Conservation (phyloP, 1,284 basidiomycete species). For the Pyrrhoderma noxium region DNA sequence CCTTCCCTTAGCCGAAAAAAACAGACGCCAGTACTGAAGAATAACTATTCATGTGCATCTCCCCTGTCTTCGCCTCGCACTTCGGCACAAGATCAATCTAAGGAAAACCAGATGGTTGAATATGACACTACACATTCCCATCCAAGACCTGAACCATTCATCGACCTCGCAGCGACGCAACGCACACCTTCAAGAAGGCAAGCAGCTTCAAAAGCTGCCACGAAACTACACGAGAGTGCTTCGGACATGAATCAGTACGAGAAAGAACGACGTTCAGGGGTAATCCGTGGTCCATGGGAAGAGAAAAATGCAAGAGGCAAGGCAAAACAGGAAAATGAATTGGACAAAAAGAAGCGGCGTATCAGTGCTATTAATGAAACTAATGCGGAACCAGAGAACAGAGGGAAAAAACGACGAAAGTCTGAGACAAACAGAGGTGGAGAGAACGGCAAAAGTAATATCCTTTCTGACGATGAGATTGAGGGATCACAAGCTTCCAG, state of each 20-base stretch:
- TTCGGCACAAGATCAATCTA: neutral
- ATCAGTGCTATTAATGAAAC: constrained; percentile 22
- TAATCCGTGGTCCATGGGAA: constrained; percentile 27
- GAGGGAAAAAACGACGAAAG: constrained; percentile 18
- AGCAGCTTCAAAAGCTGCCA: constrained; percentile 61
- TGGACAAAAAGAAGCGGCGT: neutral
- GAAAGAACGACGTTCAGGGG: constrained; percentile 47
- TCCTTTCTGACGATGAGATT: constrained; percentile 20
- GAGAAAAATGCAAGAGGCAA: constrained; percentile 20
- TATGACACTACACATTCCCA: neutral
- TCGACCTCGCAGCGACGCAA: constrained; percentile 7
- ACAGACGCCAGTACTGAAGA: neutral
- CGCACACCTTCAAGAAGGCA: constrained; percentile 35
- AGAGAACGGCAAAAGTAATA: constrained; percentile 14
- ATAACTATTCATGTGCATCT: neutral
- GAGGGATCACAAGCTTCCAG: constrained; percentile 9
- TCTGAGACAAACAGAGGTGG: constrained; percentile 15
- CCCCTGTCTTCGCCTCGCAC: neutral
- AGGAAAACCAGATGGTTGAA: neutral
- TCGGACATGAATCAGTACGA: constrained; percentile 67
- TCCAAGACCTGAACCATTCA: too few relatives aligned
- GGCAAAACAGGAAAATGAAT: constrained; percentile 21
- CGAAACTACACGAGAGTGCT: constrained; percentile 61
- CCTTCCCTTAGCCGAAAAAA: constrained; percentile 8
- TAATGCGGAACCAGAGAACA: constrained; percentile 21